A percentile compares a stretch with the other conserved stretches of the same genome.
Conservation (phyloP, 345 rosid species). For the Bretschneidera sinensis region DNA sequence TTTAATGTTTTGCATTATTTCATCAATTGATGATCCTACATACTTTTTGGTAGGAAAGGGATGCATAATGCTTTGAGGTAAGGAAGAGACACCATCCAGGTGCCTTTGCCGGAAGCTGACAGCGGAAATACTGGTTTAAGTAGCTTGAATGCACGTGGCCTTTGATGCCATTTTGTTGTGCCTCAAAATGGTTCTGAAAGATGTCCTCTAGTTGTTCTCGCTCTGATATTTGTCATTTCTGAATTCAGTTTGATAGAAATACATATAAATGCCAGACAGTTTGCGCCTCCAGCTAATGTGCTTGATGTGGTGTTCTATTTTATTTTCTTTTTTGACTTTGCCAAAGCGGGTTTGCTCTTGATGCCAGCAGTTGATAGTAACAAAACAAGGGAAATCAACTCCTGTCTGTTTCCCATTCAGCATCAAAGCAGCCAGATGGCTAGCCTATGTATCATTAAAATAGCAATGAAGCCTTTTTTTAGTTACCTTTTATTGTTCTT, state of each 20-base stretch:
- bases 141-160: conserved; percentile 14
- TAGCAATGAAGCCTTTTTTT: no score
- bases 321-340: conserved; percentile 6
- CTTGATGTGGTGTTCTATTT: conserved; percentile 12
- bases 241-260: conserved; percentile 18
- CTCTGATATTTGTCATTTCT: conserved; percentile 4
- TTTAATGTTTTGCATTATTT: background rate
- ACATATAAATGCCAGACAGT: conserved; percentile 21
- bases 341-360: conserved; percentile 9
- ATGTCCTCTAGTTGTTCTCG: conserved; percentile 11
- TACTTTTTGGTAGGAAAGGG: conserved; percentile 30
- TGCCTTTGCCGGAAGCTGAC: conserved; percentile 8
- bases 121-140: conserved; percentile 20
- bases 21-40: conserved; percentile 5
- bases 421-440: no score
- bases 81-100: conserved; percentile 6
- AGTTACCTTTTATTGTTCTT: no score
- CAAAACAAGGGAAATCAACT: no score
- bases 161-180: conserved; percentile 22
- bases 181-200: conserved; percentile 20
- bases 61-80: conserved; percentile 19
- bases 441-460: no score
- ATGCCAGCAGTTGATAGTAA: background rate
- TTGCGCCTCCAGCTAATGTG: conserved; percentile 15
- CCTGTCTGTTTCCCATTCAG: no score